A percentile compares a stretch with the other conserved stretches of the same genome.
phyloP scores from a whole-genome alignment of 257 asterid genomes.

The Nicotiana sylvestris region DNA sequence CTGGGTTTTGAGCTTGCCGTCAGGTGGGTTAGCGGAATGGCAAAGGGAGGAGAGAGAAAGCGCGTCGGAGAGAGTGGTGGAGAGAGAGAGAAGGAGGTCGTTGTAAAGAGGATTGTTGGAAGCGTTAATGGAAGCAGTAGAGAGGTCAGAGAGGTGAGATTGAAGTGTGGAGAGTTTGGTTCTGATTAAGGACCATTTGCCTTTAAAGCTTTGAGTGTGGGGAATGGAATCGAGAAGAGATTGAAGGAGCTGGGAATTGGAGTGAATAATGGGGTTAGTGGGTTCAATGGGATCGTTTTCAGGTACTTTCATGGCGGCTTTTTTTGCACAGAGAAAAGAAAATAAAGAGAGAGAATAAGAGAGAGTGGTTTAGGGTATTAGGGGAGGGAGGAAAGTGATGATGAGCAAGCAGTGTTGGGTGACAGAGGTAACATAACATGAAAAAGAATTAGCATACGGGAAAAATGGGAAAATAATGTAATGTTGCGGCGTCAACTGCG shows the following conservation, averaged over 20 bases:
- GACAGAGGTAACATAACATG: neutral
- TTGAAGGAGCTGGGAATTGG: conserved; percentile 27
- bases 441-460: neutral
- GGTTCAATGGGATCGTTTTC: conserved; percentile 28
- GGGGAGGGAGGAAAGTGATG: neutral
- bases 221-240: conserved; percentile 46
- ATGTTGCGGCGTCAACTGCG: conserved; percentile 13
- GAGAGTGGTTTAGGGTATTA: conserved; percentile 5
- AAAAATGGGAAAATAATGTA: neutral
- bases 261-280: conserved; percentile 1
- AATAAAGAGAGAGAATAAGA: neutral
- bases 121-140: conserved; percentile 14
- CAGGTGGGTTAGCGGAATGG: conserved; percentile 35
- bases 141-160: conserved; percentile 44
- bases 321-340: neutral
- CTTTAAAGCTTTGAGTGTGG: conserved; percentile 56
- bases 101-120: conserved; percentile 33
- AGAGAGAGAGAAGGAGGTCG: conserved; percentile 55
- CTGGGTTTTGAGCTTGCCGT: conserved; percentile 82
- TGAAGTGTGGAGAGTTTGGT: conserved; percentile 54
- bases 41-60: conserved; percentile 46
- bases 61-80: conserved; percentile 45
- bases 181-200: conserved; percentile 63
- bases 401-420: neutral
- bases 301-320: conserved; percentile 48